A percentile compares a stretch with the other conserved stretches of the same genome.
Evolutionary conservation across 2,329 filamentous ascomycete genomes (phyloP).

Genomic region (Alternaria sp.): DNA sequence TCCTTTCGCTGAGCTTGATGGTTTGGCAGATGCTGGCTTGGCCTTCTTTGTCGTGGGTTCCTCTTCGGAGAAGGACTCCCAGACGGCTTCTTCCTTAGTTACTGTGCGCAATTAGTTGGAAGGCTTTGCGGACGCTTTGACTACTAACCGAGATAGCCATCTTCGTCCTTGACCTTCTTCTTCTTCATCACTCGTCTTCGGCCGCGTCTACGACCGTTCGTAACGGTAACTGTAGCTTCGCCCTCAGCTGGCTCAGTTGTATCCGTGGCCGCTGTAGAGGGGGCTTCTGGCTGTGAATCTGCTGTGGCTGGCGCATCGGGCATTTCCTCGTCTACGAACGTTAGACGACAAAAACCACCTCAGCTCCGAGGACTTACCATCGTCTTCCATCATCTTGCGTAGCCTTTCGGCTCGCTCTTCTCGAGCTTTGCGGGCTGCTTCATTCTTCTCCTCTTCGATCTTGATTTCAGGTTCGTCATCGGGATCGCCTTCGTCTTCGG

Average conservation of each 20-base stretch:
- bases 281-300: constrained; percentile 49
- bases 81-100: constrained; percentile 81
- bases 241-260: constrained; percentile 31
- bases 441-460: constrained; percentile 43
- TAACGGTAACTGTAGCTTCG: constrained; percentile 56
- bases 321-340: constrained; percentile 62
- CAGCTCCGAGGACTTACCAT: constrained; percentile 53
- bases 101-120: constrained; percentile 62
- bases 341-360: constrained; percentile 20
- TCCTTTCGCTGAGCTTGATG: constrained; percentile 60
- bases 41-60: constrained; percentile 69
- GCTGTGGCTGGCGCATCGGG: constrained; percentile 60
- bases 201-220: constrained; percentile 75
- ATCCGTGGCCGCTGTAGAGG: constrained; percentile 29
- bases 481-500: constrained; percentile 50
- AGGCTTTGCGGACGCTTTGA: neutral
- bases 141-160: constrained; percentile 82
- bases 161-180: constrained; percentile 83
- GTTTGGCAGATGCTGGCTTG: constrained; percentile 53
- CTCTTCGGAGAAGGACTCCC: constrained; percentile 95
- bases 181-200: constrained; percentile 86
- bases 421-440: constrained; percentile 54
- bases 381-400: constrained; percentile 78
- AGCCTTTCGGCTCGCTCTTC: constrained; percentile 72
- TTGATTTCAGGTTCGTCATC: constrained; percentile 42